These are phyloP conservation scores for Lactarius sanguifluus DNA, from an alignment of 768 basidiomycete genomes.

Conservation along the genomic window DNA sequence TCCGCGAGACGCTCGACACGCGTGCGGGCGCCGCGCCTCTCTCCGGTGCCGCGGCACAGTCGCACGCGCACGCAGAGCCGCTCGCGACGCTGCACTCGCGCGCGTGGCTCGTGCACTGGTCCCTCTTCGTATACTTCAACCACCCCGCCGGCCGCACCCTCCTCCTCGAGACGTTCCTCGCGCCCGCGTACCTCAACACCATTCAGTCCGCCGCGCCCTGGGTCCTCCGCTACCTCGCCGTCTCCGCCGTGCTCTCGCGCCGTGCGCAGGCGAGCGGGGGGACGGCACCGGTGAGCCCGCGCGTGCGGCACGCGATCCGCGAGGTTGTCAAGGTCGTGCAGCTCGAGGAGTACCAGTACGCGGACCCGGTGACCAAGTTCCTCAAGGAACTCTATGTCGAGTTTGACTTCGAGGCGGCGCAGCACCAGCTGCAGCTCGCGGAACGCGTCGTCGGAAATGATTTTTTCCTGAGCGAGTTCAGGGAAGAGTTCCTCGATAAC, in stretches of 20 bases:
- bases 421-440: constrained; percentile 72
- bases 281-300: constrained; percentile 52
- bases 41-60: constrained; percentile 32
- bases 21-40: constrained; percentile 49
- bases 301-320: constrained; percentile 83
- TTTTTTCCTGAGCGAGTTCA: constrained; percentile 90
- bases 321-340: constrained; percentile 94
- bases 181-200: constrained; percentile 96
- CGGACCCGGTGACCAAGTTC: constrained; percentile 91
- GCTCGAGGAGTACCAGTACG: constrained; percentile 94
- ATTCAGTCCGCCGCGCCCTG: constrained; percentile 96
- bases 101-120: constrained; percentile 98
- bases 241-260: constrained; percentile 89
- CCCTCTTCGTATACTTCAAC: constrained; percentile 97
- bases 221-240: constrained; percentile 91
- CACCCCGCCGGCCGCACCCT: constrained; percentile 88
- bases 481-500: constrained; percentile 95
- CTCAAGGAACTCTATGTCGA: constrained; percentile 91
- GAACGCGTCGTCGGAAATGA: constrained; percentile 86
- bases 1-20: constrained; percentile 90
- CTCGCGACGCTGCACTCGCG: constrained; percentile 89
- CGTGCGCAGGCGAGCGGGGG: constrained; percentile 58
- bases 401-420: constrained; percentile 95
- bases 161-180: constrained; percentile 94
- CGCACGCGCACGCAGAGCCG: constrained; percentile 59